Conservation (phyloP, 2,329 filamentous ascomycete species). For the Epicoccum nigrum region DNA sequence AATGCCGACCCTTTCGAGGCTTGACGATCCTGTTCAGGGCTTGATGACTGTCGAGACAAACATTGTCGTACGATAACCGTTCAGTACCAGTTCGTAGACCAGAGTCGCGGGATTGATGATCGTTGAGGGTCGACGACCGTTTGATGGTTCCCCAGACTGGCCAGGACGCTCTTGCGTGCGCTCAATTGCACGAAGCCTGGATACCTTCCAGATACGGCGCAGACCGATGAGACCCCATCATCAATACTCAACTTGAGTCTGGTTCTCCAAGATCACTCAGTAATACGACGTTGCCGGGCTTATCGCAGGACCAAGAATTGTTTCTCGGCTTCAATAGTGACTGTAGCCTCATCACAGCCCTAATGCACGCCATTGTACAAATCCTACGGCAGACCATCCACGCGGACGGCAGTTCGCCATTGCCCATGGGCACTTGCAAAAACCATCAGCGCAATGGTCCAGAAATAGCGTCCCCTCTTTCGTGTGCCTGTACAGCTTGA, state of each 20-base stretch:
- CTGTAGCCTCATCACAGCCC: slow-evolving; percentile 39
- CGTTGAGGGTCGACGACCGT: neutral
- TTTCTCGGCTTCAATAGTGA: slow-evolving; percentile 18
- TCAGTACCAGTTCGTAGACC: slow-evolving; percentile 29
- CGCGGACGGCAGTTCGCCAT: slow-evolving; percentile 18
- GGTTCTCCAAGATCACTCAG: slow-evolving; percentile 21
- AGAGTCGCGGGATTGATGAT: slow-evolving; percentile 1
- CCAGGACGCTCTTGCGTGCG: neutral
- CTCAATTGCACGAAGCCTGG: neutral
- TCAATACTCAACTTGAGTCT: slow-evolving; percentile 1
- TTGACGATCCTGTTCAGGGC: too few relatives aligned
- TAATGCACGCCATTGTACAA: slow-evolving; percentile 30
- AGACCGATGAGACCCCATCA: neutral
- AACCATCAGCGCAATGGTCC: slow-evolving; percentile 17
- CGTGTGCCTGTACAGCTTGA: slow-evolving; percentile 26
- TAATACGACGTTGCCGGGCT: slow-evolving; percentile 15
- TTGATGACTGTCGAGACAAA: slow-evolving; percentile 37
- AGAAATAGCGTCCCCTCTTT: slow-evolving; percentile 36
- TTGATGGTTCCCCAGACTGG: slow-evolving; percentile 1
- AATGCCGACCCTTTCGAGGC: slow-evolving; percentile 19
- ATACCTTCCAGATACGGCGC: neutral
- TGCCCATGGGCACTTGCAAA: slow-evolving; percentile 4
- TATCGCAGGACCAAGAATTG: slow-evolving; percentile 9
- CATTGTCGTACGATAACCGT: slow-evolving; percentile 42
- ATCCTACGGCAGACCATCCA: slow-evolving; percentile 16